A percentile compares a stretch with the other conserved stretches of the same genome.
These are phyloP conservation scores for Globisporangium parvum DNA, from an alignment of 352 stramenopile genomes.

Conservation along the genomic window DNA sequence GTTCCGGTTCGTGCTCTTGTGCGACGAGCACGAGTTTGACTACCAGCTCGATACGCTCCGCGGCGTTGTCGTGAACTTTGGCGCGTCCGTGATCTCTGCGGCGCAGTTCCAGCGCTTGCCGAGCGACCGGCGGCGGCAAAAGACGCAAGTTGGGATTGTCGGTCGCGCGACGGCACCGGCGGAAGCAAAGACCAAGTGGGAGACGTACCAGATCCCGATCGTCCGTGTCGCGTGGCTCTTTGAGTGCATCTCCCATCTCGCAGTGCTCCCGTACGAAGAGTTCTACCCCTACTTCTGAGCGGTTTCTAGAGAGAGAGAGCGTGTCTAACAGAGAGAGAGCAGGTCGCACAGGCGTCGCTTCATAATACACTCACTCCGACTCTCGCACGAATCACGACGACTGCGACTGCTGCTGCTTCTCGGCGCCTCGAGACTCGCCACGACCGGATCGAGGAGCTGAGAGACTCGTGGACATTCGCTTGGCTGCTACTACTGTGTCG, in stretches of 20 bases:
- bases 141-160: conserved; percentile 63
- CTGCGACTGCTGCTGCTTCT: no score
- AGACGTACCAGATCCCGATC: conserved; percentile 73
- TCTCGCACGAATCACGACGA: no score
- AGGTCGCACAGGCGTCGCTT: background rate
- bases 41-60: conserved; percentile 63
- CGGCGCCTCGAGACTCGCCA: no score
- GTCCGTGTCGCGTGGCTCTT: conserved; percentile 86
- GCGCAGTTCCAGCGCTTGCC: conserved; percentile 21
- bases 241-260: conserved; percentile 82
- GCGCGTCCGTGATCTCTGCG: conserved; percentile 36
- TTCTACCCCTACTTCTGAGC: conserved; percentile 75
- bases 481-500: background rate
- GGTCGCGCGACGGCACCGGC: conserved; percentile 55
- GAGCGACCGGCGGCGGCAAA: conserved; percentile 16
- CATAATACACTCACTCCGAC: no score
- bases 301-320: no score
- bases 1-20: conserved; percentile 76
- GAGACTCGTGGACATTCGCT: background rate
- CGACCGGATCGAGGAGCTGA: background rate
- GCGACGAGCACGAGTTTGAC: conserved; percentile 59
- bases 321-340: no score
- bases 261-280: conserved; percentile 79
- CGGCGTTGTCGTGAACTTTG: conserved; percentile 62
- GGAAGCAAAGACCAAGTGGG: conserved; percentile 50